phyloP scores from a whole-genome alignment of 805 yeast genomes.

The Zygotorulaspora chibaensis region DNA sequence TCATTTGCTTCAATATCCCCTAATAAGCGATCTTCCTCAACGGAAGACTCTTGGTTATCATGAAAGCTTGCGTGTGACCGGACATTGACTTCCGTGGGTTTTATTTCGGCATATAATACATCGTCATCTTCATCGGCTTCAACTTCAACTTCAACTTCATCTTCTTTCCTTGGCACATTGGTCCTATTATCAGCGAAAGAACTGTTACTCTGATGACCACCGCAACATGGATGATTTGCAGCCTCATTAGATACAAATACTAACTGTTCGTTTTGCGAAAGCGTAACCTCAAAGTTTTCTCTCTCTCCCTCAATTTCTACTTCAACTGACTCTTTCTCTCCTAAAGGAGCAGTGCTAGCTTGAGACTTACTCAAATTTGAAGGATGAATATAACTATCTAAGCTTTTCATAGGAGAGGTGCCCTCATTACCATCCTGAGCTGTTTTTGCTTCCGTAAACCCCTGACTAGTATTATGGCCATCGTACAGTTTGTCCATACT shows the following conservation, averaged over 20 bases:
- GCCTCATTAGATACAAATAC: conserved; percentile 17
- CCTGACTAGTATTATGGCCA: neutral
- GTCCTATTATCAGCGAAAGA: neutral
- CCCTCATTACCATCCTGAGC: neutral
- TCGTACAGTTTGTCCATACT: too few relatives aligned
- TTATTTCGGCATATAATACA: conserved; percentile 9
- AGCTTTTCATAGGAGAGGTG: neutral
- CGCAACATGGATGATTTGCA: conserved; percentile 1
- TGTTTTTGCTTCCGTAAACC: neutral
- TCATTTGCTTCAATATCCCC: neutral
- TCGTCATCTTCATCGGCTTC: conserved; percentile 7
- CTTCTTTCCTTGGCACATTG: neutral
- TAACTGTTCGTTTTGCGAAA: conserved; percentile 19
- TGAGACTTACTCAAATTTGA: neutral
- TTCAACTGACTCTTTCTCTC: conserved; percentile 11
- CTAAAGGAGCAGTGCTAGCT: neutral
- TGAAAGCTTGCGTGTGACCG: conserved; percentile 10
- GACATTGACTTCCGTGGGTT: conserved; percentile 19
- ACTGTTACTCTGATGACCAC: neutral
- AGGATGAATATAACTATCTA: conserved; percentile 7
- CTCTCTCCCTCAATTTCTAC: conserved; percentile 25
- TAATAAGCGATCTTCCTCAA: conserved; percentile 7
- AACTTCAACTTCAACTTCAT: conserved; percentile 1
- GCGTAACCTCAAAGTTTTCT: conserved; percentile 17
- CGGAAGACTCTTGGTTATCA: conserved; percentile 1